Evolutionary conservation across 768 basidiomycete genomes (phyloP), one percentile per base, ranked within the genome.

Genomic region (Wakefieldia striispora): DNA sequence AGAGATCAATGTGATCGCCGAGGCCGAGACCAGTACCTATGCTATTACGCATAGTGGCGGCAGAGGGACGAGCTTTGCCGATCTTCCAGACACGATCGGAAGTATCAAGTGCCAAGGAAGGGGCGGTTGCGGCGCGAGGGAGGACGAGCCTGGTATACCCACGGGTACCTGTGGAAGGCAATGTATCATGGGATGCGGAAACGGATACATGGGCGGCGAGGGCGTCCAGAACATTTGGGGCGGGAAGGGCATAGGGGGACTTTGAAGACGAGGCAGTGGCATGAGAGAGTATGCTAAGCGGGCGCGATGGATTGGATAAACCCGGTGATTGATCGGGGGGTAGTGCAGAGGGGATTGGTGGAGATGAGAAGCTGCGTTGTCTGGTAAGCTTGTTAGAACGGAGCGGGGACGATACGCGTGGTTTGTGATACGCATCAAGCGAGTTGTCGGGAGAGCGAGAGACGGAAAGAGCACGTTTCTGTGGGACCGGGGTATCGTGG

Each of bases 1-100:
- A 84, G 37, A 92, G 71, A 67, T 95, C 90, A 14, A 93, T 69
- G 41, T 75, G 78, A 3, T 83, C 78, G 13, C 71, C 68, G 0
- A 68, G 40, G 4, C 66, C 68, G 17, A 68, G 59, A 31, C 68
- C 64, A 2, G 37, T 34, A 11, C 66, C 57, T 29, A 67, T 50
- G 34, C 43, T 62, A 43, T 65, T 59, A 12, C 63, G 51, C 9
- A 67, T 46, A 11, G 53, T 57, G n/a, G 53, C 34, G 12, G 54
- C 46, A 0, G 45, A 10, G 20, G 49, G 47, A 7, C 47, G 46
- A 12, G 45, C 53, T 26, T 49, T 57, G 31, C 61, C 55, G 19
- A 54, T 48, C 35, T 57, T 67, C 68, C 66, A 66, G 13, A 59
- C 52, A 23, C 68, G 57, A 16, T 37, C 45, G 24, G 66, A 51